A percentile compares a stretch with the other conserved stretches of the same genome.
phyloP scores from a whole-genome alignment of 2,329 filamentous ascomycete species.

The Daldinia eschscholtzii region DNA sequence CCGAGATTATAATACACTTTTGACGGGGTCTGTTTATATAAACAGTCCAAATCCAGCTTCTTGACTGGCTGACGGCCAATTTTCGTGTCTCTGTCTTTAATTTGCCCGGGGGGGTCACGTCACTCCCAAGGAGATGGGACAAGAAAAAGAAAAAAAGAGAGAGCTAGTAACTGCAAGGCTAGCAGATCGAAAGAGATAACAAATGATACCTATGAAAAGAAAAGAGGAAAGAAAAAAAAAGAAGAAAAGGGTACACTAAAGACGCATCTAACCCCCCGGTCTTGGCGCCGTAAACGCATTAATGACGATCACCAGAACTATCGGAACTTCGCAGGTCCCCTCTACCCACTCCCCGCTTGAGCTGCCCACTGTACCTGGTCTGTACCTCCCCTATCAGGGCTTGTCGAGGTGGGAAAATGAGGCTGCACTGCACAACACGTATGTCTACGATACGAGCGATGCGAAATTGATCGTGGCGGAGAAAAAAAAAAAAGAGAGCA shows the following conservation, averaged over 20 bases:
- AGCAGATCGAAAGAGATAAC: neutral
- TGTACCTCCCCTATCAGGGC: conserved; percentile 23
- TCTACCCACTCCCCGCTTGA: conserved; percentile 24
- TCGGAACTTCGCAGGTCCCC: conserved; percentile 46
- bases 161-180: conserved; percentile 8
- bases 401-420: neutral
- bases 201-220: neutral
- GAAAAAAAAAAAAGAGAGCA: conserved; percentile 1
- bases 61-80: conserved; percentile 23
- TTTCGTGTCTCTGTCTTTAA: conserved; percentile 26
- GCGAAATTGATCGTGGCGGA: conserved; percentile 7
- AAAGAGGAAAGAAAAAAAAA: conserved; percentile 5
- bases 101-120: conserved; percentile 14
- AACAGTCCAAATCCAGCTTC: conserved; percentile 12
- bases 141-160: conserved; percentile 2
- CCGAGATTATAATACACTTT: conserved; percentile 24
- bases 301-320: conserved; percentile 52
- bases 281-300: conserved; percentile 43
- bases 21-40: conserved; percentile 28
- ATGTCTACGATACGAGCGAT: conserved; percentile 14
- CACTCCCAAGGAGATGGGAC: neutral
- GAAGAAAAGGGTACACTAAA: neutral
- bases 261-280: conserved; percentile 32
- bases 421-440: conserved; percentile 12
- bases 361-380: conserved; percentile 24